Evolutionary conservation across 1,139 yeast species (phyloP).

Genomic region (Spathaspora sp.): DNA sequence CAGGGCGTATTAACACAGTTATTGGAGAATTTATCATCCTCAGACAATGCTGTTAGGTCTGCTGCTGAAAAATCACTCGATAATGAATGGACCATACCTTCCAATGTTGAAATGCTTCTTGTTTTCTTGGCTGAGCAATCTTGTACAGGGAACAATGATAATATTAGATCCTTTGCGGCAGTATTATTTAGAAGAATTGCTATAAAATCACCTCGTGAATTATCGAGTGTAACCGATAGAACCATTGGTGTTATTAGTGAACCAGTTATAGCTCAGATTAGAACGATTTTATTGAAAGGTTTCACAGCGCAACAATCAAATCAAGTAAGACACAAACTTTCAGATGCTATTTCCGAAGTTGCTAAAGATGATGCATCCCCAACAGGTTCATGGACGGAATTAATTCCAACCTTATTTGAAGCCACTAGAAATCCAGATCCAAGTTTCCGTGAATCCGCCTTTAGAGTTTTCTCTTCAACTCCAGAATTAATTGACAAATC

Average conservation of each 20-base stretch:
- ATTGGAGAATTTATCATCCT: slow-evolving; percentile 68
- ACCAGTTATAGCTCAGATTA: slow-evolving; percentile 60
- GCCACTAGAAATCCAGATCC: slow-evolving; percentile 63
- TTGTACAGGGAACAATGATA: slow-evolving; percentile 54
- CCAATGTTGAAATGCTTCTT: slow-evolving; percentile 66
- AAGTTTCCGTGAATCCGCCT: slow-evolving; percentile 86
- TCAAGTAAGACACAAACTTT: slow-evolving; percentile 82
- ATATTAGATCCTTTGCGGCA: slow-evolving; percentile 68
- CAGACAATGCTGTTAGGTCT: slow-evolving; percentile 72
- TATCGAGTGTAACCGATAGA: slow-evolving; percentile 66
- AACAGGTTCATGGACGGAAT: slow-evolving; percentile 69
- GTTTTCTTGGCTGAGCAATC: slow-evolving; percentile 84
- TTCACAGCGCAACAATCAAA: slow-evolving; percentile 62
- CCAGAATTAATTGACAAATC: slow-evolving; percentile 73
- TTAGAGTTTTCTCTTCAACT: slow-evolving; percentile 81
- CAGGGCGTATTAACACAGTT: slow-evolving; percentile 57
- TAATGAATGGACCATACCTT: slow-evolving; percentile 68
- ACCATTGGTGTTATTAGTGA: slow-evolving; percentile 70
- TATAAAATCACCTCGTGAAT: slow-evolving; percentile 67
- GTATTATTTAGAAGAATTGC: slow-evolving; percentile 88
- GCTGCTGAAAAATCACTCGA: slow-evolving; percentile 77
- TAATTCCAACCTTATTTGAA: slow-evolving; percentile 71
- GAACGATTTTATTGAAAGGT: slow-evolving; percentile 68
- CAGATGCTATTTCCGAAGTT: slow-evolving; percentile 93
- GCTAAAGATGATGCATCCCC: slow-evolving; percentile 63